These are phyloP conservation scores for Fonsecaea erecta DNA, from an alignment of 2,329 filamentous ascomycete genomes.

Conservation along the genomic window DNA sequence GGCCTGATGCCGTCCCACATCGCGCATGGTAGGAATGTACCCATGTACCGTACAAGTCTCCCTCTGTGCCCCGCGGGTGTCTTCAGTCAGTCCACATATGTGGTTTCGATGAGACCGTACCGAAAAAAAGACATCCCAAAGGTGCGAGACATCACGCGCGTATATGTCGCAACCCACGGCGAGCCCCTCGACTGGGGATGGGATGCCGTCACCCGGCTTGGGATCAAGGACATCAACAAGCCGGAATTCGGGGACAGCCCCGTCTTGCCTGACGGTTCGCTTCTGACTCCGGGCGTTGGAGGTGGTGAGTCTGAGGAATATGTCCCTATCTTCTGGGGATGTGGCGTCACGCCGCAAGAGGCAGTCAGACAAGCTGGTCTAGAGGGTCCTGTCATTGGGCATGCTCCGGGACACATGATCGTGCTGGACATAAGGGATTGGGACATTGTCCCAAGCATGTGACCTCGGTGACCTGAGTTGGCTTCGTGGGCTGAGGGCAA, in stretches of 20 bases:
- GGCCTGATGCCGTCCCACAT: constrained; percentile 60
- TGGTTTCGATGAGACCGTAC: constrained; percentile 69
- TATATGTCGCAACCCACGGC: constrained; percentile 63
- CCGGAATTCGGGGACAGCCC: constrained; percentile 64
- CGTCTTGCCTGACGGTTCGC: constrained; percentile 45
- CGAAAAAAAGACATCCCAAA: constrained; percentile 53
- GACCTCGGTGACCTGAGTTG: too few species aligned
- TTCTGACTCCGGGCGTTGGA: constrained; percentile 31
- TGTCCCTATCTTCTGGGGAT: constrained; percentile 66
- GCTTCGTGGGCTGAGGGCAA: too few species aligned
- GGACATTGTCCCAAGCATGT: constrained; percentile 24
- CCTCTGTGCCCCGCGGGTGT: constrained; percentile 63
- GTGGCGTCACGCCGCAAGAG: constrained; percentile 69
- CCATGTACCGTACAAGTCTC: constrained; percentile 66
- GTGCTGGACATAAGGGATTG: constrained; percentile 54
- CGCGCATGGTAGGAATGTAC: constrained; percentile 55
- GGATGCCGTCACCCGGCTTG: constrained; percentile 58
- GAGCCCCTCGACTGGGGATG: constrained; percentile 70
- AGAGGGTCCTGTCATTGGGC: constrained; percentile 63
- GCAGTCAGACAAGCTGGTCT: constrained; percentile 63
- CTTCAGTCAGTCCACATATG: constrained; percentile 60
- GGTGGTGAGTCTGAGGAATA: constrained; percentile 45
- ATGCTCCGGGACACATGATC: constrained; percentile 67
- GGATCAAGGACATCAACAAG: constrained; percentile 58
- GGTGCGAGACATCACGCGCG: constrained; percentile 61